A percentile compares a stretch with the other conserved stretches of the same genome.
Conservation (phyloP, 2,329 filamentous ascomycete species). For the Botryosphaeria agaves region DNA sequence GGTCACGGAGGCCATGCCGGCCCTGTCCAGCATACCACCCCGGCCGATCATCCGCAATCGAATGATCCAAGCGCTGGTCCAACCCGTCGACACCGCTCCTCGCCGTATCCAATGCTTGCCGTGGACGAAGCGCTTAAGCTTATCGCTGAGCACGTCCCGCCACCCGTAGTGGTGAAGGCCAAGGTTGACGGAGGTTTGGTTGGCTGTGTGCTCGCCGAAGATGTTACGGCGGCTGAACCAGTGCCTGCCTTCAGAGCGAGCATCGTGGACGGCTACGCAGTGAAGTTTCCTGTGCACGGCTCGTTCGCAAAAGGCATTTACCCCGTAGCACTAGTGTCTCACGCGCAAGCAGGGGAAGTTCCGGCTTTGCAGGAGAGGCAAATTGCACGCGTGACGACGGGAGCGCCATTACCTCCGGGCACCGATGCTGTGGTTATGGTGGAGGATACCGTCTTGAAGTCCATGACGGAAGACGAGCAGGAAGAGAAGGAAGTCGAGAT, state of each 20-base stretch:
- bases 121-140: slow-evolving; percentile 64
- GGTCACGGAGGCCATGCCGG: slow-evolving; percentile 33
- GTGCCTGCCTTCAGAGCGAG: slow-evolving; percentile 91
- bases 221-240: slow-evolving; percentile 61
- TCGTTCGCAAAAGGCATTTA: slow-evolving; percentile 52
- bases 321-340: slow-evolving; percentile 72
- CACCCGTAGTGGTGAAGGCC: slow-evolving; percentile 36
- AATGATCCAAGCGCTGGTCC: slow-evolving; percentile 43
- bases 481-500: slow-evolving; percentile 87
- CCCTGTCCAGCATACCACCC: slow-evolving; percentile 52
- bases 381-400: slow-evolving; percentile 84
- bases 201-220: slow-evolving; percentile 64
- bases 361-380: slow-evolving; percentile 51
- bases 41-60: slow-evolving; percentile 36
- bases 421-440: slow-evolving; percentile 94
- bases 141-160: slow-evolving; percentile 57
- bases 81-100: slow-evolving; percentile 59
- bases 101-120: slow-evolving; percentile 81
- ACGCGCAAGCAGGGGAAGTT: slow-evolving; percentile 58
- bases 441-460: slow-evolving; percentile 70
- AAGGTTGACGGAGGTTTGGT: slow-evolving; percentile 50
- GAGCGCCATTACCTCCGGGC: slow-evolving; percentile 73
- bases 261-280: slow-evolving; percentile 92
- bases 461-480: slow-evolving; percentile 56
- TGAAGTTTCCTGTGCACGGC: slow-evolving; percentile 24